phyloP scores from a whole-genome alignment of 108 stramenopile genomes.

The Nitzschia putrida region DNA sequence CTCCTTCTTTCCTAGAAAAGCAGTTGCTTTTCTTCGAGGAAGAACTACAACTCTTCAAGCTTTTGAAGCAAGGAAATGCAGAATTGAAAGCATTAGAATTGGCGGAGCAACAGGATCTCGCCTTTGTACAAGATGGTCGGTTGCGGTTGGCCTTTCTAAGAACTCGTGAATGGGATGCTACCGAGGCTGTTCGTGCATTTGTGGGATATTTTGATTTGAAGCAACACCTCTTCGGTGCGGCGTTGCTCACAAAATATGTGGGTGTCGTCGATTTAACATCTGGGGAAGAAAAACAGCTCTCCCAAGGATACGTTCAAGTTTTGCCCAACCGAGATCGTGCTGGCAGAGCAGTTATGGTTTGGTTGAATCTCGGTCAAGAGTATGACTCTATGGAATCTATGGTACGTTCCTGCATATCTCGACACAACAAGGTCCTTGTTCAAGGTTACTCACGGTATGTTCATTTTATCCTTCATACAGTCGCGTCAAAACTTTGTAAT shows the following conservation, averaged over 20 bases:
- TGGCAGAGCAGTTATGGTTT: slow-evolving; percentile 10
- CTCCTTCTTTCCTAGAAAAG: no score
- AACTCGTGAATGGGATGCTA: slow-evolving; percentile 34
- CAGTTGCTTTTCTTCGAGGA: no score
- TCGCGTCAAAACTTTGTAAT: slow-evolving; percentile 2
- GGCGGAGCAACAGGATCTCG: slow-evolving; percentile 15
- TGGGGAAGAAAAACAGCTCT: background rate
- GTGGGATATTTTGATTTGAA: slow-evolving; percentile 38
- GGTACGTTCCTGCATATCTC: background rate
- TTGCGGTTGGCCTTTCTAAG: slow-evolving; percentile 42
- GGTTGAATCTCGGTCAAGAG: slow-evolving; percentile 3
- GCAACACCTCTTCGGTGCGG: slow-evolving; percentile 38
- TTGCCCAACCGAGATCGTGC: slow-evolving; percentile 16
- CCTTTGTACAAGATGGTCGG: slow-evolving; percentile 19
- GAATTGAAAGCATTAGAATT: slow-evolving; percentile 9
- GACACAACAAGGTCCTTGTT: background rate
- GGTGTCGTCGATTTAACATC: slow-evolving; percentile 18
- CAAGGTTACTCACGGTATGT: background rate
- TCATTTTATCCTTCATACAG: background rate
- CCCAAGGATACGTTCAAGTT: background rate
- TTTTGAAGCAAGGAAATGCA: no score
- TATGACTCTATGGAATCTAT: slow-evolving; percentile 8
- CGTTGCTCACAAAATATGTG: slow-evolving; percentile 21
- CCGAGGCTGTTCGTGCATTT: slow-evolving; percentile 34
- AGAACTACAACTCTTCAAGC: no score